Percentiles rank a stretch among this genome's conserved stretches.
Conservation (phyloP, 2,329 filamentous ascomycete species). For the Colletotrichum liriopes region DNA sequence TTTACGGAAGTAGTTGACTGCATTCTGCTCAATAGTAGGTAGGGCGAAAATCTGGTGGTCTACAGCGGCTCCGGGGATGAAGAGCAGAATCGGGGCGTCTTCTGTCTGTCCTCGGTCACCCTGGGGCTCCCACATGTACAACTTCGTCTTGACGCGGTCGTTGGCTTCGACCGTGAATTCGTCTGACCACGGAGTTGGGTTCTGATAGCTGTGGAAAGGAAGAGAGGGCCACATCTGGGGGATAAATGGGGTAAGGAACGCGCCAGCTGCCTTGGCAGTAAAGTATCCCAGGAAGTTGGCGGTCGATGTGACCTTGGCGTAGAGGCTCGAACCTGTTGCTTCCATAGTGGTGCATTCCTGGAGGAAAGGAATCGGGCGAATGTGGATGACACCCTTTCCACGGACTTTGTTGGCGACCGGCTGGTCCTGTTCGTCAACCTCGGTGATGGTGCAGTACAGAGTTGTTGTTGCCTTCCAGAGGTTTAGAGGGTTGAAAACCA, state of each 20-base stretch:
- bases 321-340: slow-evolving; percentile 62
- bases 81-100: slow-evolving; percentile 66
- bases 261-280: slow-evolving; percentile 65
- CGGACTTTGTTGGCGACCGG: slow-evolving; percentile 59
- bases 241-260: slow-evolving; percentile 69
- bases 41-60: slow-evolving; percentile 75
- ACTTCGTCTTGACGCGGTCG: slow-evolving; percentile 66
- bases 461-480: slow-evolving; percentile 76
- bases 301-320: slow-evolving; percentile 62
- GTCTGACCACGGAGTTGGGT: slow-evolving; percentile 62
- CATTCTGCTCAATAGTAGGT: slow-evolving; percentile 74
- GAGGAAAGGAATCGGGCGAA: slow-evolving; percentile 67
- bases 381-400: slow-evolving; percentile 73
- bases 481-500: slow-evolving; percentile 68
- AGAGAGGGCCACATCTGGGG: slow-evolving; percentile 68
- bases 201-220: slow-evolving; percentile 65
- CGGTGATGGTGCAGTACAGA: slow-evolving; percentile 73
- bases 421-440: slow-evolving; percentile 48
- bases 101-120: slow-evolving; percentile 51
- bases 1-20: slow-evolving; percentile 73
- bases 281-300: slow-evolving; percentile 72
- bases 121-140: slow-evolving; percentile 71
- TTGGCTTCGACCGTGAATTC: slow-evolving; percentile 63
- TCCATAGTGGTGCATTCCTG: slow-evolving; percentile 69
- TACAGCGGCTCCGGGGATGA: slow-evolving; percentile 75